Base-by-base conservation (phyloP, 2,329 filamentous ascomycete genomes). In the Cordyceps tenuipes region DNA sequence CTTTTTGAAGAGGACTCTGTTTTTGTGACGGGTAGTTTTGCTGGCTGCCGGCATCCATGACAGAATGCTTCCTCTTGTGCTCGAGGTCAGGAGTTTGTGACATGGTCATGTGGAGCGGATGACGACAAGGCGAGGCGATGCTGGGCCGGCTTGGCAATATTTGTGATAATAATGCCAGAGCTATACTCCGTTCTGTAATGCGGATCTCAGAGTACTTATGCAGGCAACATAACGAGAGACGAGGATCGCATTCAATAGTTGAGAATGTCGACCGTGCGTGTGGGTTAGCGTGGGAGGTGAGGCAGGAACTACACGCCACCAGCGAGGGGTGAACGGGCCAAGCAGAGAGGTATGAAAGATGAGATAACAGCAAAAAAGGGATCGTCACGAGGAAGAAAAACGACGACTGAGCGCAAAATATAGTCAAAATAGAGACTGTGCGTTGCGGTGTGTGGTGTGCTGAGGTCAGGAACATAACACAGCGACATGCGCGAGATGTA, bases 81-180 rank as follows among this genome's bases (percentile, higher is more conserved):
- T 62, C 60, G n/a, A 62, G 55, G 48, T 62, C 60, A 12, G 60
- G 60, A 31, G 60, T 54, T 19, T 59, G 60, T 23, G 60, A 57
- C 60, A 62, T 62, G 41, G 34, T 51, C 13, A 34, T 48, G 43
- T 23, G 26, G 21, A 34, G 49, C 17, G 31, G n/a, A 12, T 17
- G 39, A 51, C 13, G 10, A 34, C 12, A 36, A 39, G 36, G 23
- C 49, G 49, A 51, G 49, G 43, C 44, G 19, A 7, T 39, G n/a
- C 9, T 41, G 26, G 47, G 34, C 48, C 29, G 34, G 10, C 56
- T 51, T 59, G 48, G 56, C 56, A 44, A n/a, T 2, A 26, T 21
- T 52, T 51, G 23, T 4, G 26, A 44, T 26, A 15, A n/a, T 15
- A 19, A 46, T n/a, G 34, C 21, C 39, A 46, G 36, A n/a, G 46